Evolutionary conservation across 106 monocot genomes (phyloP), one percentile per base, ranked within the genome.

Genomic region (Vanilla planifolia): DNA sequence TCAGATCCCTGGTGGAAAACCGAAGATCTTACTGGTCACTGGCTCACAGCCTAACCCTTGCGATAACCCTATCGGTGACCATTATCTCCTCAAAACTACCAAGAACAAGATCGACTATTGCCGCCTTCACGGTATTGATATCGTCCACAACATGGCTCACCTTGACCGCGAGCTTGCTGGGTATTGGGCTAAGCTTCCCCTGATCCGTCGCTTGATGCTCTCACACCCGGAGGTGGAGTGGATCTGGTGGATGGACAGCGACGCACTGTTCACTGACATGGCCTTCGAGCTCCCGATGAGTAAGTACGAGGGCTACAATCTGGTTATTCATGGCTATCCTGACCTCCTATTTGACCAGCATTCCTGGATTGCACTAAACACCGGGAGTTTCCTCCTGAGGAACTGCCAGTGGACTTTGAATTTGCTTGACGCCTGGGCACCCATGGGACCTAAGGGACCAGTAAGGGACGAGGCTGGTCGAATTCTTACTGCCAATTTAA

Each of bases 211-310:
- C 23, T 73, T 89, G 25, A 79, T 89, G 77, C 59, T 89, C 1
- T 80, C 88, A 8, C 88, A 89, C 47, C 88, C 88, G 47, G 88
- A 89, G 74, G 64, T 83, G 14, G 88, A 89, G 68, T 89, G 88
- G 88, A 71, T 89, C 70, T 89, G 88, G 88, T 89, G 88, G 88
- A 80, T 89, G 76, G 88, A 89, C 74, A 80, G 80, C 68, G 88
- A 89, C 64, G 88, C 88, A 9, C 55, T 89, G 19, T 84, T 89
- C 66, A 89, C 88, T 43, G 88, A 89, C 77, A 83, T 89, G 88
- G 71, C 71, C 24, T 89, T 89, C 42, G 77, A 84, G 74, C 40
- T 89, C 60, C 88, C 88, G 8, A 60, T 84, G 7, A 9, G 35
- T 7, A 57, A 64, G 8, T 89, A 89, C 53, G 60, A 67, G 21